These are phyloP conservation scores for Microthlaspi erraticum DNA, from an alignment of 345 rosid species.

Conservation along the genomic window DNA sequence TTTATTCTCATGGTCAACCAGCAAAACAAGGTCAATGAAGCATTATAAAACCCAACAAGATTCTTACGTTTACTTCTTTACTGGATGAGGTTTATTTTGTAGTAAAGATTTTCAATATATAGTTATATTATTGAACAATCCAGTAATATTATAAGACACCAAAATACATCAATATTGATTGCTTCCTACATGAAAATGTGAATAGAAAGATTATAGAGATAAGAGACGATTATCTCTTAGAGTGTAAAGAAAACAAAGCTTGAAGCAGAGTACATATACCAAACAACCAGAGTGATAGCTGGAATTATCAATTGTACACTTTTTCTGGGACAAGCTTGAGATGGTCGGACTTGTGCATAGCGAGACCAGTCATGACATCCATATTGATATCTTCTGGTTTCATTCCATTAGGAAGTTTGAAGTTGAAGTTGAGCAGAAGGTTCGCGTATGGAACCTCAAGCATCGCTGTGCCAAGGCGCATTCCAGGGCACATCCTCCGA, in stretches of 20 bases:
- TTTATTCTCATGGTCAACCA: constrained; percentile 70
- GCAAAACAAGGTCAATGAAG: constrained; percentile 34
- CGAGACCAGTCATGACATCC: constrained; percentile 39
- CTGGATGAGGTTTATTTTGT: background rate
- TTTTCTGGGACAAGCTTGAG: constrained; percentile 38
- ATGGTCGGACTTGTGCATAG: constrained; percentile 45
- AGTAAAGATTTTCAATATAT: background rate
- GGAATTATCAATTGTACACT: background rate
- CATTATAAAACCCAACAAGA: constrained; percentile 15
- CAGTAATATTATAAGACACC: background rate
- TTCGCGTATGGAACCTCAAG: constrained; percentile 45
- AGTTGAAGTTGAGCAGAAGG: constrained; percentile 40
- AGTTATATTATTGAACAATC: no score
- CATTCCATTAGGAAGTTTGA: constrained; percentile 38
- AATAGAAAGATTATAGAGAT: no score
- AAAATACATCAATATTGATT: background rate
- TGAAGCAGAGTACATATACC: background rate
- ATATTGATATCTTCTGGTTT: constrained; percentile 41
- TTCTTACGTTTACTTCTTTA: background rate
- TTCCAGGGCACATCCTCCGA: constrained; percentile 46
- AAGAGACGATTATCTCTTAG: background rate
- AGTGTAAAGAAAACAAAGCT: background rate
- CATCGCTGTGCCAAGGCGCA: constrained; percentile 40
- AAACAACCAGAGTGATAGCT: background rate
- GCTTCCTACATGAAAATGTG: background rate